Evolutionary conservation across 2,329 filamentous ascomycete genomes (phyloP).

Genomic region (Chaetomium strumarium): DNA sequence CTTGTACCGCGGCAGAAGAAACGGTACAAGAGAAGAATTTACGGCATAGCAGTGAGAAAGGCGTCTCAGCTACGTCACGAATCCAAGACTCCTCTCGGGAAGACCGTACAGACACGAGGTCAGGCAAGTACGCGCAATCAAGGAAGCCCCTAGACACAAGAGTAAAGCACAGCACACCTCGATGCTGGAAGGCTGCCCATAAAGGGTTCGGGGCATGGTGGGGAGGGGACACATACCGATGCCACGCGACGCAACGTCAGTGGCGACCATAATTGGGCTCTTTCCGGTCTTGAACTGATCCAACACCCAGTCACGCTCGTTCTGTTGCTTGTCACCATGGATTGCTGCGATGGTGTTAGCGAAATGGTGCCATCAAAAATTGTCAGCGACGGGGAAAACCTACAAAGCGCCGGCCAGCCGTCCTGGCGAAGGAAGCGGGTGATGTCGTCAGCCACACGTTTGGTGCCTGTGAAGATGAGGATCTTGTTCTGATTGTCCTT

Average conservation of each 20-base stretch:
- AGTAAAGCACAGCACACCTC: conserved; percentile 74
- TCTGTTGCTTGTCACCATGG: conserved; percentile 98
- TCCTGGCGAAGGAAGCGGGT: conserved; percentile 96
- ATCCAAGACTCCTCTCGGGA: conserved; percentile 82
- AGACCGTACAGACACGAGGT: conserved; percentile 79
- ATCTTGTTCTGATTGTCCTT: conserved; percentile 91
- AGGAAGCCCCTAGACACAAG: conserved; percentile 82
- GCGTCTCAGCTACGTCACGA: conserved; percentile 56
- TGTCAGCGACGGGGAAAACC: conserved; percentile 41
- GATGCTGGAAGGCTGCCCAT: conserved; percentile 49
- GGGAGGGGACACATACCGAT: conserved; percentile 89
- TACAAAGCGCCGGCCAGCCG: conserved; percentile 94
- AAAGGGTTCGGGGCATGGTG: conserved; percentile 32
- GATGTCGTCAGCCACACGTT: conserved; percentile 96
- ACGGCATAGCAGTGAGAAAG: conserved; percentile 60
- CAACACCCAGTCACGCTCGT: conserved; percentile 98
- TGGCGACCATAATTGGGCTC: conserved; percentile 99
- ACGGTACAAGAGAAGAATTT: conserved; percentile 67
- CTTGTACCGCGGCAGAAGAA: conserved; percentile 60
- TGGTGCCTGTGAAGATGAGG: conserved; percentile 87
- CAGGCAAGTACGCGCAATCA: conserved; percentile 89
- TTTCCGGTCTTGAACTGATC: conserved; percentile 99
- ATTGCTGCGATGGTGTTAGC: conserved; percentile 60
- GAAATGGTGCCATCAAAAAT: conserved; percentile 33
- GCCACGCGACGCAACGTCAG: conserved; percentile 99